Evolutionary conservation across 176 grass and related monocot genomes (phyloP).

Genomic region (Elaeis guineensis): DNA sequence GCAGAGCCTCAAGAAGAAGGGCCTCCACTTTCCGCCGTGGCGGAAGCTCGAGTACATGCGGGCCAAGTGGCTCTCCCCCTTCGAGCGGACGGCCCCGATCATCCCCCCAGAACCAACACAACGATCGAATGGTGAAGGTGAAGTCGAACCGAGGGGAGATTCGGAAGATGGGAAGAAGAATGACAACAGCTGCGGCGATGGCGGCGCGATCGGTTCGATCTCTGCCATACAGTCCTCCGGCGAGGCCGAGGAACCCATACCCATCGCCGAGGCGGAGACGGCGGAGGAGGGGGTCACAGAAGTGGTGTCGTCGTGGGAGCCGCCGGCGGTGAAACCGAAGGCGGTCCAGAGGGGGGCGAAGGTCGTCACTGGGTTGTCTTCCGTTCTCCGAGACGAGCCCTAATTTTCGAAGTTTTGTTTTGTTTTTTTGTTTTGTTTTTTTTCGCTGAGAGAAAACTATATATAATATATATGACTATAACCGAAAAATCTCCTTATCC

Average conservation of each 20-base stretch:
- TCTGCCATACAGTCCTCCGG: too few relatives aligned
- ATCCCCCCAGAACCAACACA: too few relatives aligned
- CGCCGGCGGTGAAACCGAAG: conserved; percentile 48
- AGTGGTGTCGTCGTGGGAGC: conserved; percentile 25
- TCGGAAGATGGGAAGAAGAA: too few relatives aligned
- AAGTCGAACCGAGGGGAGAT: too few relatives aligned
- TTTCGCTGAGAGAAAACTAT: neutral
- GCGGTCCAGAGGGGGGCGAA: conserved; percentile 15
- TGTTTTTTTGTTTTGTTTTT: neutral
- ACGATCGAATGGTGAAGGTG: too few relatives aligned
- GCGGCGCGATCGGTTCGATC: too few relatives aligned
- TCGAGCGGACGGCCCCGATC: conserved; percentile 25
- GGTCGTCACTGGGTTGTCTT: conserved; percentile 34
- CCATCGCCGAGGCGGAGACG: neutral
- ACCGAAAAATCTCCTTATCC: too few relatives aligned
- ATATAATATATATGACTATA: too few relatives aligned
- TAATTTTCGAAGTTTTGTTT: conserved; percentile 14
- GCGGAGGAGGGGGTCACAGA: neutral
- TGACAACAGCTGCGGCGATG: too few relatives aligned
- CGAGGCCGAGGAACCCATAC: too few relatives aligned
- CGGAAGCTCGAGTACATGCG: conserved; percentile 87
- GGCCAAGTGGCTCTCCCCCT: conserved; percentile 79
- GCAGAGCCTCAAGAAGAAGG: conserved; percentile 71
- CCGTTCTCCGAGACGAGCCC: conserved; percentile 14
- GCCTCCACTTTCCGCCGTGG: conserved; percentile 72